phyloP scores from a whole-genome alignment of 345 rosid species.

The Sisymbrium altissimum region DNA sequence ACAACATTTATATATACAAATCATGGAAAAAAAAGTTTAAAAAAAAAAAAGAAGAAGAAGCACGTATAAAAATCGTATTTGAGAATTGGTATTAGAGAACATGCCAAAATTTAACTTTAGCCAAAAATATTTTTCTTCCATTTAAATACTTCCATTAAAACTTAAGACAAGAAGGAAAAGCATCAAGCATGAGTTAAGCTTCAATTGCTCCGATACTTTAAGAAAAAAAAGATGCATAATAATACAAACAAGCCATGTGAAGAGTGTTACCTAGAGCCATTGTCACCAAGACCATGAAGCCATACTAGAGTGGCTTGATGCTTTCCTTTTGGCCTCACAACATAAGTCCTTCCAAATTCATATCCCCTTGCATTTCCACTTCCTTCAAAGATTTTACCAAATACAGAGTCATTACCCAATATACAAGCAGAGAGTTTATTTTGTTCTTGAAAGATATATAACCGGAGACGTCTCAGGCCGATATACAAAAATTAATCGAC shows the following conservation, averaged over 20 bases:
- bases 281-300: slow-evolving; percentile 81
- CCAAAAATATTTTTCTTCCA: slow-evolving; percentile 15
- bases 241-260: neutral
- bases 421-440: neutral
- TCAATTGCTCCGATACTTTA: neutral
- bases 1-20: slow-evolving; percentile 31
- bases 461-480: neutral
- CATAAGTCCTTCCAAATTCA: slow-evolving; percentile 76
- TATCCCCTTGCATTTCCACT: slow-evolving; percentile 56
- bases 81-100: slow-evolving; percentile 44
- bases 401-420: neutral
- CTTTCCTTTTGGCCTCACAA: slow-evolving; percentile 75
- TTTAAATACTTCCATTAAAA: slow-evolving; percentile 18
- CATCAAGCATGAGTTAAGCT: neutral
- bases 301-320: slow-evolving; percentile 75
- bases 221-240: neutral
- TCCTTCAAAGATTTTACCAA: slow-evolving; percentile 40
- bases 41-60: slow-evolving; percentile 12
- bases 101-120: slow-evolving; percentile 45
- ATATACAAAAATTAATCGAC: neutral
- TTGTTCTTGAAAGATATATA: neutral
- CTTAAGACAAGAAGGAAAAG: neutral
- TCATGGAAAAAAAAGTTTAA: neutral
- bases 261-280: slow-evolving; percentile 58
- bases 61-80: slow-evolving; percentile 23